A percentile compares a stretch with the other conserved stretches of the same genome.
Conservation (phyloP, 768 basidiomycete species). For the Phaffia tasmanica region DNA sequence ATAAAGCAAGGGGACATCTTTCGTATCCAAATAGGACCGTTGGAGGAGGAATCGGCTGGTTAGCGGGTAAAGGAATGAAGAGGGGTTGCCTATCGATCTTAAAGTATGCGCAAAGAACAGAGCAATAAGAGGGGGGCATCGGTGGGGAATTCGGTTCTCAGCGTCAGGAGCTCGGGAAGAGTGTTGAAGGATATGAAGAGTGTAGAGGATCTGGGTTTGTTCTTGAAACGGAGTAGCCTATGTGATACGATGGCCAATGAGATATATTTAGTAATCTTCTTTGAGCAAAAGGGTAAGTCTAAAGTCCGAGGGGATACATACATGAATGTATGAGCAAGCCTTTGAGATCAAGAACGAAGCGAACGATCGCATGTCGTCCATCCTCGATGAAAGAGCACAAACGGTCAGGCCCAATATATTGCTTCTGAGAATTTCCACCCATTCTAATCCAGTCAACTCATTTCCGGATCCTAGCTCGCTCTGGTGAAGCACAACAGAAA, state of each 20-base stretch:
- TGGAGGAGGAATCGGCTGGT: constrained; percentile 82
- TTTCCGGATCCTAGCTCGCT: constrained; percentile 29
- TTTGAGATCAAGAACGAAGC: constrained; percentile 54
- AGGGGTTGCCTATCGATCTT: constrained; percentile 71
- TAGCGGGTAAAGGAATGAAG: constrained; percentile 75
- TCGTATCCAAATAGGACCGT: constrained; percentile 63
- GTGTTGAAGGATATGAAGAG: constrained; percentile 57
- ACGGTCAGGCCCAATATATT: constrained; percentile 66
- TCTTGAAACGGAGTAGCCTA: constrained; percentile 63
- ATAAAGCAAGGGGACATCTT: constrained; percentile 85
- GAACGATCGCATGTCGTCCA: constrained; percentile 50
- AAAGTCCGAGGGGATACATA: constrained; percentile 36
- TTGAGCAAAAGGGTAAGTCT: neutral
- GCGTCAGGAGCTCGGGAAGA: constrained; percentile 40
- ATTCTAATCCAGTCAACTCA: constrained; percentile 50
- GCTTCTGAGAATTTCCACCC: constrained; percentile 76
- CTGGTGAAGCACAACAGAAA: constrained; percentile 54
- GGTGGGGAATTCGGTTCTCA: constrained; percentile 40
- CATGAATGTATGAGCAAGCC: constrained; percentile 55
- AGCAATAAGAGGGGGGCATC: constrained; percentile 66
- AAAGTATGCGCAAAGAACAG: constrained; percentile 74
- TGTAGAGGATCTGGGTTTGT: constrained; percentile 57
- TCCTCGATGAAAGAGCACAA: constrained; percentile 58
- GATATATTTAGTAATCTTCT: neutral
- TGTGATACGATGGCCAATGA: neutral